Base-by-base conservation (phyloP, 225 moss, liverwort and hornwort genomes). In the Bryum argenteum region DNA sequence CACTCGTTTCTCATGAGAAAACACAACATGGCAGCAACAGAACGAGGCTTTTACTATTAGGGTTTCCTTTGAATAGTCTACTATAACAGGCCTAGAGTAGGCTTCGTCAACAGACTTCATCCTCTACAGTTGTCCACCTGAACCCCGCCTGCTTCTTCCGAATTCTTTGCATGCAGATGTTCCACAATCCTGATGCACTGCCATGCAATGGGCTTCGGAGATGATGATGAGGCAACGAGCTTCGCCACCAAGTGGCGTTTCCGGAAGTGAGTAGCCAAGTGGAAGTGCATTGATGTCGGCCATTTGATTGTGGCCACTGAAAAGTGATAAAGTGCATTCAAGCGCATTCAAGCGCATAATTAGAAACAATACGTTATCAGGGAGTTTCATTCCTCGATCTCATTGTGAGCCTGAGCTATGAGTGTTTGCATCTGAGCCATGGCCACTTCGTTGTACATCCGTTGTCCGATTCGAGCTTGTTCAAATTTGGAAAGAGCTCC, bases 31-130 rank as follows among this genome's bases (percentile, higher is more conserved):
- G 64, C 67, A 75, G 20, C 58, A 76, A 19, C 58, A 76, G 64
- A 5, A 22, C 14, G 48, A 20, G 21, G 15, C 33, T 4, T 33
- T 33, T 40, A n/a, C 38, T 4, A 76, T 79, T 79, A 79, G 83
- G 83, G 73, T 69, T 68, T n/a, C 7, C 39, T 69, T 57, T 52
- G 42, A 63, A 61, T 39, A 63, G 52, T 51, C 48, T 51, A 42
- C n/a, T n/a, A n/a, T n/a, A 14, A 63, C 72, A 63, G 28, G 17
- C 11, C 48, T 40, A 64, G 72, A 15, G 28, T 16, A 22, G 11
- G 48, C 74, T 28, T 66, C 74, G 65, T 73, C 79, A 72, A 83
- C 83, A 83, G 83, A 79, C 33, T 83, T 79, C 83, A 83, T 83
- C 83, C 79, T 76, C 75, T 20, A 12, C 61, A 63, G 28, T 20